These are phyloP conservation scores for Teratosphaeria nubilosa DNA, from an alignment of 2,329 filamentous ascomycete species.

Conservation along the genomic window DNA sequence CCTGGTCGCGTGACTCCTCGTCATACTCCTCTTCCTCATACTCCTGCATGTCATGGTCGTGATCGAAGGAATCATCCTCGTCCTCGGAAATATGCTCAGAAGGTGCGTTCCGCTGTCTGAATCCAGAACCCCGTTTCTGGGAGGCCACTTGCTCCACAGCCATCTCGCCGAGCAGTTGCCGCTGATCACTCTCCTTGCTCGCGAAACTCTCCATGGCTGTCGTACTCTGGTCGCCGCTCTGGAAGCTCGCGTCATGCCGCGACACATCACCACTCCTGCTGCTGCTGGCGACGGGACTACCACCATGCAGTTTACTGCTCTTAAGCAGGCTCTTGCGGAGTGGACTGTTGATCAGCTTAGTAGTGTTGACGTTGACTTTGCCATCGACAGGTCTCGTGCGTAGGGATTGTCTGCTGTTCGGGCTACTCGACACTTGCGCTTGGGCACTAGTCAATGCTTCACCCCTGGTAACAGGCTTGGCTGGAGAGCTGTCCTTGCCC, in stretches of 20 bases:
- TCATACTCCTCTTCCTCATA: constrained; percentile 6
- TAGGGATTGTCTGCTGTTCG: constrained; percentile 9
- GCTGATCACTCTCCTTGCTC: constrained; percentile 22
- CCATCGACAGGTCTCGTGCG: constrained; percentile 6
- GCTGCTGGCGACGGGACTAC: constrained; percentile 1
- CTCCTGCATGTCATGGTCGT: not conserved
- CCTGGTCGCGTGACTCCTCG: not conserved
- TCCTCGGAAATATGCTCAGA: not conserved
- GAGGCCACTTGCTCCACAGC: not conserved
- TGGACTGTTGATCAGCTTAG: constrained; percentile 12
- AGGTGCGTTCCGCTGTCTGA: not conserved
- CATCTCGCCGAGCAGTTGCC: constrained; percentile 20
- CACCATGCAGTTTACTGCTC: constrained; percentile 11
- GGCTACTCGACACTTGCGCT: constrained; percentile 8
- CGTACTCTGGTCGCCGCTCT: constrained; percentile 5
- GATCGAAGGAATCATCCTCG: not conserved
- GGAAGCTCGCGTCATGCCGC: not conserved
- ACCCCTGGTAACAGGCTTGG: not conserved
- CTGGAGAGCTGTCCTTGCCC: constrained; percentile 8
- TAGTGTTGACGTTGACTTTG: constrained; percentile 4
- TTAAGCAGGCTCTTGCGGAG: constrained; percentile 16
- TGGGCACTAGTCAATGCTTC: not conserved
- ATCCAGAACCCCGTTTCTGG: not conserved
- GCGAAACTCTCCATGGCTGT: constrained; percentile 10
- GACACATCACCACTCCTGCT: not conserved